Conservation (phyloP, 202 grass and related monocot species). For the Elaeis oleifera region DNA sequence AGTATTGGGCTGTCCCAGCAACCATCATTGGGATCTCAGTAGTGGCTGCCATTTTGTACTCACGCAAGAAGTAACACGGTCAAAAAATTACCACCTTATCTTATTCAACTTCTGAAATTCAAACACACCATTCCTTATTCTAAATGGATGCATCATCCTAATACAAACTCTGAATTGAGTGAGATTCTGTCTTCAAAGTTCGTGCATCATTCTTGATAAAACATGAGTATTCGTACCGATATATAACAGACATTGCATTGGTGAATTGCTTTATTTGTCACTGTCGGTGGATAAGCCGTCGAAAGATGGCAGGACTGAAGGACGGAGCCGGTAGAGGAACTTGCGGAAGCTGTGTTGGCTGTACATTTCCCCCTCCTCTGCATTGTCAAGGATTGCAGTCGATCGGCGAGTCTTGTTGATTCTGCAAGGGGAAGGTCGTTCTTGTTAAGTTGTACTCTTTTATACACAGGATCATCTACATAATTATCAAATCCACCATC, state of each 20-base stretch:
- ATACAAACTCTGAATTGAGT: too few species aligned
- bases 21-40: slow-evolving; percentile 43
- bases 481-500: too few species aligned
- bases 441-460: too few species aligned
- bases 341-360: slow-evolving; percentile 28
- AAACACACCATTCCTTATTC: too few species aligned
- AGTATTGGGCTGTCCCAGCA: slow-evolving; percentile 42
- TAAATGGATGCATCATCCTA: too few species aligned
- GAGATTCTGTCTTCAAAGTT: too few species aligned
- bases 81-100: too few species aligned
- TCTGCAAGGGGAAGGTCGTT: slow-evolving; percentile 1
- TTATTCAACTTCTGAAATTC: too few species aligned
- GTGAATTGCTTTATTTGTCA: not conserved
- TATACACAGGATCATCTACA: too few species aligned
- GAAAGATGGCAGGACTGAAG: slow-evolving; percentile 6
- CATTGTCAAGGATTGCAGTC: slow-evolving; percentile 23
- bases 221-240: too few species aligned
- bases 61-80: slow-evolving; percentile 37
- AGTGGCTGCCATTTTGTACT: slow-evolving; percentile 42
- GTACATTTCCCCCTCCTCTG: slow-evolving; percentile 36
- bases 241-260: too few species aligned
- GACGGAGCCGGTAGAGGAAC: slow-evolving; percentile 2
- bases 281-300: slow-evolving; percentile 3
- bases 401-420: slow-evolving; percentile 35
- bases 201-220: too few species aligned